Base-by-base conservation (phyloP, 2,329 filamentous ascomycete genomes). In the Scedosporium dehoogii region DNA sequence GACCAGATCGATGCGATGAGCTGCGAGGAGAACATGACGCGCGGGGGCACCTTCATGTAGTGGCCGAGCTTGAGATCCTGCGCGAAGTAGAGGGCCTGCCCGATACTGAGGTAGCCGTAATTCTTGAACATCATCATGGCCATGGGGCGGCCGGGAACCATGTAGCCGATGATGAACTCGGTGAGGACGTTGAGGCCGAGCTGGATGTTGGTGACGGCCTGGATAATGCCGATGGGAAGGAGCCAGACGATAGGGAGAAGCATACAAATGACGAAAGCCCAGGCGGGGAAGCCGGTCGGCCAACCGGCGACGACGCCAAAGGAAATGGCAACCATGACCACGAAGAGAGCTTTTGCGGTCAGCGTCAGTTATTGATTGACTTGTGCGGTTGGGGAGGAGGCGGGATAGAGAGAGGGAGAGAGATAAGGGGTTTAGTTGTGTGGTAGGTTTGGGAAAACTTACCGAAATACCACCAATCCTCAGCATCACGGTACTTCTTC, bases 121-220 rank as follows among this genome's bases (percentile, higher is more conserved):
- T 86, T 88, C 73, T 90, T 90, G 77, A 90, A 90, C 75, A 90
- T 81, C 87, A 91, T 91, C 81, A 90, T 86, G 58, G 86, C 86
- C 64, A 90, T 78, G 1, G 88, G 87, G 3, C 81, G 80, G 27
- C 88, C 88, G 0, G 87, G 87, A 59, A 88, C 81, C 79, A 90
- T 87, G 72, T 90, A 90, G 5, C 88, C 88, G 64, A 88, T 81
- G 64, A 91, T 81, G 68, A 87, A 89, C 70, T 90, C 87, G n/a
- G 86, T 88, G 63, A 90, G 73, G 18, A 91, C 86, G 67, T 89
- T 89, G 23, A 90, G 77, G 4, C 86, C 86, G 3, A 89, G 76
- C 69, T 85, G 82, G 60, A 82, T 81, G 70, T 85, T 85, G 51
- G 83, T 84, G 62, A 85, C 81, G 62, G 81, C 84, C 69, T 85